Conservation (phyloP, 1,284 basidiomycete species). For the Ustilago sp. region DNA sequence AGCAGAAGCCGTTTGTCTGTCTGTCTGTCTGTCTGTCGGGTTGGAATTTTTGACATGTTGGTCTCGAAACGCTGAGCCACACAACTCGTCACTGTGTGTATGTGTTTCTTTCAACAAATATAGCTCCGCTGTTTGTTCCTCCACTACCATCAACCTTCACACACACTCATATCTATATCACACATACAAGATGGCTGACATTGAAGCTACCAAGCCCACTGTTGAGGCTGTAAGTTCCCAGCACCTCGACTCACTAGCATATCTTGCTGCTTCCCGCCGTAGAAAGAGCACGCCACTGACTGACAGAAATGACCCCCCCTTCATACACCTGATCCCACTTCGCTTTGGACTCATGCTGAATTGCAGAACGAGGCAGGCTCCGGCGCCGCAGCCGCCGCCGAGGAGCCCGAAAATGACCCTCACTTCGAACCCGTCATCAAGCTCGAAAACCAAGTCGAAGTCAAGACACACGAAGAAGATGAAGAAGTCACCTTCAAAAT, state of each 20-base stretch:
- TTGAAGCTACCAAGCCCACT: conserved; percentile 54
- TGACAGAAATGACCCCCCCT: background rate
- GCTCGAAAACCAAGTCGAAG: conserved; percentile 94
- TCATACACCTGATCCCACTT: background rate
- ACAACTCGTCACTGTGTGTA: background rate
- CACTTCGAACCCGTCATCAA: conserved; percentile 97
- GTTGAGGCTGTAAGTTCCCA: conserved; percentile 49
- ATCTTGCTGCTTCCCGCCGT: background rate
- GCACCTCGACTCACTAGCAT: background rate
- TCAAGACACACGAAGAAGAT: conserved; percentile 95
- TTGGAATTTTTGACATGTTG: conserved; percentile 24
- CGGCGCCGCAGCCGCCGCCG: conserved; percentile 40
- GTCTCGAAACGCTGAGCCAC: conserved; percentile 4
- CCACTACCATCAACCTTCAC: conserved; percentile 21
- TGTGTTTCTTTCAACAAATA: background rate
- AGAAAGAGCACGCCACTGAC: background rate
- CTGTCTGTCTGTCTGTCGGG: conserved; percentile 10
- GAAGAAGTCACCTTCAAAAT: conserved; percentile 96
- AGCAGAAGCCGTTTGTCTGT: background rate
- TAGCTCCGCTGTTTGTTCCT: background rate
- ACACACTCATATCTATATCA: background rate
- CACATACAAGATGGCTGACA: conserved; percentile 45
- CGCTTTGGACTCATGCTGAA: background rate
- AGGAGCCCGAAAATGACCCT: conserved; percentile 87
- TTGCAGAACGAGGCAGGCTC: conserved; percentile 36